These are phyloP conservation scores for Coffea canephora DNA, from an alignment of 257 asterid species.

Conservation along the genomic window DNA sequence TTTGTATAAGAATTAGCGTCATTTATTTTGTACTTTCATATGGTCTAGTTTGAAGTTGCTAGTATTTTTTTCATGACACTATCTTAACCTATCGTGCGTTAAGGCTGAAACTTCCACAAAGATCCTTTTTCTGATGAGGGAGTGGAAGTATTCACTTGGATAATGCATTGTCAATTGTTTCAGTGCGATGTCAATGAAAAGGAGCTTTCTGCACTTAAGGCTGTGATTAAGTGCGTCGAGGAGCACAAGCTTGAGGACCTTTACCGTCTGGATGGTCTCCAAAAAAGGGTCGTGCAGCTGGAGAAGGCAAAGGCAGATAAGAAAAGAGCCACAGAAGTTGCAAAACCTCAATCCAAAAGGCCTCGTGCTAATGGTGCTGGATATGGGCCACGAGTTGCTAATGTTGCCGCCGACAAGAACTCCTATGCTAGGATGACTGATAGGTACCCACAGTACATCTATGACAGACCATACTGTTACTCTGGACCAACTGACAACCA, in stretches of 20 bases:
- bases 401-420: slow-evolving; percentile 59
- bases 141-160: background rate
- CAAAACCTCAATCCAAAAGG: slow-evolving; percentile 91
- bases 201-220: slow-evolving; percentile 86
- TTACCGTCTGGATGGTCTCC: slow-evolving; percentile 80
- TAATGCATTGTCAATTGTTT: slow-evolving; percentile 20
- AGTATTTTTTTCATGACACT: background rate
- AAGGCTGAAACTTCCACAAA: background rate
- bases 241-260: slow-evolving; percentile 81
- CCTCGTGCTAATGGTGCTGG: slow-evolving; percentile 80
- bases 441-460: slow-evolving; percentile 79
- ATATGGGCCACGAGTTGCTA: slow-evolving; percentile 57
- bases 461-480: slow-evolving; percentile 74
- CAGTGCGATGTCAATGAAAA: slow-evolving; percentile 83
- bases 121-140: background rate
- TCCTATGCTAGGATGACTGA: slow-evolving; percentile 56
- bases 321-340: slow-evolving; percentile 90
- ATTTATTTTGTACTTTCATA: background rate
- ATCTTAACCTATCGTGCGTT: background rate
- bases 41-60: background rate
- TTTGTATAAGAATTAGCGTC: background rate
- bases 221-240: slow-evolving; percentile 86
- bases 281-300: slow-evolving; percentile 68
- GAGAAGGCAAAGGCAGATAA: slow-evolving; percentile 96
- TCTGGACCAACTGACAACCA: slow-evolving; percentile 61